Evolutionary conservation across 2,329 filamentous ascomycete species (phyloP).

Genomic region (Sporothrix humicola): DNA sequence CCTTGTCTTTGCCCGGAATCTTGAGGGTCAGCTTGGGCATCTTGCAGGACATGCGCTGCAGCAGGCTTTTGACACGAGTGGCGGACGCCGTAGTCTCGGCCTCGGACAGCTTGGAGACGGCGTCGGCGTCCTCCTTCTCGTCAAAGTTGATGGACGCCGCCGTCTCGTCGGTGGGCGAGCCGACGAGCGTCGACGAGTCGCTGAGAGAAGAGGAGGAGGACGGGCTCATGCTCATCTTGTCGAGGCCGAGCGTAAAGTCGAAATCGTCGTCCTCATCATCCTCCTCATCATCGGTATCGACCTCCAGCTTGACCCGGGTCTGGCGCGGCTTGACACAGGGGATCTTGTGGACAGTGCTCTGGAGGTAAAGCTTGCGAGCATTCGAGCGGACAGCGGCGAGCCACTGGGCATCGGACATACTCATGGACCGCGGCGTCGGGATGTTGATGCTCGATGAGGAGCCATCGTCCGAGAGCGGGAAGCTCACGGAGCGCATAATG

Average conservation of each 20-base stretch:
- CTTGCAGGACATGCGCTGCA: neutral
- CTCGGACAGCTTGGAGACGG: constrained; percentile 10
- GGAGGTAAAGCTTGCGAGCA: constrained; percentile 1
- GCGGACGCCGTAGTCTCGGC: constrained; percentile 4
- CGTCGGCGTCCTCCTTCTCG: neutral
- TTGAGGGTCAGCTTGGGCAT: neutral
- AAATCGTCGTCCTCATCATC: neutral
- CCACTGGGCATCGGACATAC: constrained; percentile 14
- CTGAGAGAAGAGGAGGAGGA: too few relatives aligned
- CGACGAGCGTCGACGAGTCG: neutral
- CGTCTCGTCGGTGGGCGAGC: neutral
- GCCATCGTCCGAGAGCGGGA: neutral
- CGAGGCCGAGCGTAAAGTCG: neutral
- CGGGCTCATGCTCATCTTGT: neutral
- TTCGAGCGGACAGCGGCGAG: neutral
- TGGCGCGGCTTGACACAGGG: constrained; percentile 1
- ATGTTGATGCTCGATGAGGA: too few relatives aligned
- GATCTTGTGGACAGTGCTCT: neutral
- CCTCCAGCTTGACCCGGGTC: neutral
- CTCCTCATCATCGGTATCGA: neutral
- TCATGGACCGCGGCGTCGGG: neutral
- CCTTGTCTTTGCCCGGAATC: neutral
- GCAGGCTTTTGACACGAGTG: neutral
- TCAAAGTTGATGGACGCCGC: neutral
- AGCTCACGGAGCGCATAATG: constrained; percentile 5